Percentiles rank a stretch among this genome's conserved stretches.
Conservation (phyloP, 2,329 filamentous ascomycete species). For the Ophiostoma triangulosporum region DNA sequence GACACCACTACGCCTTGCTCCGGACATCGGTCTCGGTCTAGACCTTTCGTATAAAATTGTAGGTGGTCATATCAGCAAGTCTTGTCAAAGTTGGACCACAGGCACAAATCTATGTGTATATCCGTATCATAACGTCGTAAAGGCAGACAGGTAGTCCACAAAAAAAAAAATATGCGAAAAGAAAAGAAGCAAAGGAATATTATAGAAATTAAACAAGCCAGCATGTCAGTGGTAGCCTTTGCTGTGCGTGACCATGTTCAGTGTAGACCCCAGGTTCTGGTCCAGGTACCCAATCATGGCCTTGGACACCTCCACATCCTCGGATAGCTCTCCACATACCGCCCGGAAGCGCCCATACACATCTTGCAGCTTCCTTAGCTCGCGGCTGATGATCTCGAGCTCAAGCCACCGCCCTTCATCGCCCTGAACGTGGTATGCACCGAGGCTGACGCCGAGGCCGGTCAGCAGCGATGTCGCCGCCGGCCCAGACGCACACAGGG, state of each 20-base stretch:
- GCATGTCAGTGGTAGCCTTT: conserved; percentile 22
- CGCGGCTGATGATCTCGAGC: conserved; percentile 33
- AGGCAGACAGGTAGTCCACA: too few relatives aligned
- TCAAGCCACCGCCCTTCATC: conserved; percentile 34
- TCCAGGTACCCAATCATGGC: conserved; percentile 33
- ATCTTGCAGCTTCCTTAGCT: conserved; percentile 33
- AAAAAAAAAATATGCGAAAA: neutral
- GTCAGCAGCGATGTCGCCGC: conserved; percentile 2
- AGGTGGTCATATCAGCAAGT: too few relatives aligned
- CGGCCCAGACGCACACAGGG: too few relatives aligned
- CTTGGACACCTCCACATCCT: conserved; percentile 29
- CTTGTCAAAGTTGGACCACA: too few relatives aligned
- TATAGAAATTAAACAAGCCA: conserved; percentile 17
- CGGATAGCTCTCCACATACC: conserved; percentile 25
- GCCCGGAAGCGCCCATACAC: conserved; percentile 32
- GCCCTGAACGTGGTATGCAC: conserved; percentile 30
- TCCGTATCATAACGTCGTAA: too few relatives aligned
- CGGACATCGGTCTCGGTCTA: too few relatives aligned
- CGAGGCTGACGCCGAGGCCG: conserved; percentile 27
- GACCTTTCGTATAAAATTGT: too few relatives aligned
- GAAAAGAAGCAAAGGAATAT: neutral
- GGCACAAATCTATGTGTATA: too few relatives aligned
- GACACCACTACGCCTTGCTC: too few relatives aligned
- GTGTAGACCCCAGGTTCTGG: conserved; percentile 28
- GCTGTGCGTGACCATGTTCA: conserved; percentile 27